Evolutionary conservation across 78 protist species (phyloP), one percentile per base, ranked within the genome.

Genomic region (Speleostelium caveatum): DNA sequence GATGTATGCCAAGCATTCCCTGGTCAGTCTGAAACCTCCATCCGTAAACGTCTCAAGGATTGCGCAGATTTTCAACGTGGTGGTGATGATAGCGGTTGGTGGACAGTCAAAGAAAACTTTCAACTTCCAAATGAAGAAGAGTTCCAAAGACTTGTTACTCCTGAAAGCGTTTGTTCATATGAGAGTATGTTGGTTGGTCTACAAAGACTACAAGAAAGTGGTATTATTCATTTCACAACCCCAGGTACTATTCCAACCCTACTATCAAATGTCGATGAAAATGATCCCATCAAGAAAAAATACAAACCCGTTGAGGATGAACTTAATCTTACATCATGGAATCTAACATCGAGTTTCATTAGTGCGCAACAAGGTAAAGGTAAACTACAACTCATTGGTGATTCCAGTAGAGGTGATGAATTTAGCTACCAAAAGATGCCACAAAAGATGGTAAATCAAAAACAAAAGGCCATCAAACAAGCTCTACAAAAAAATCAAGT

Each of bases 21-120:
- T 22, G 30, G 67, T 0, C 87, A 91, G 62, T 74, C 87, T n/a
- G 95, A 91, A 36, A 79, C 88, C 0, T 75, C 95, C 10, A 91
- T 91, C 33, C 26, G 95, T 24, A 91, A 91, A 62, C 49, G 95
- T 17, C 67, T 91, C 55, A 91, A 91, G 26, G 95, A 91, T 39
- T 78, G 87, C 56, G 76, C 95, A 5, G 90, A 78, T 45, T 91
- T 91, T 61, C 95, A 91, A 60, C 65, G 95, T 56, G 95, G 95
- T 71, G 95, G 95, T 41, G 95, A 77, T 28, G 95, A 91, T 42
- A 79, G 90, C 41, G 95, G 95, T 30, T 75, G 86, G 79, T 91
- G 95, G 95, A 80, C 75, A 5, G 75, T 91, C 22, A 91, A 91
- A 61, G 95, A 78, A 45, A 69, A 72, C 30, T 91, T 71, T 38